Evolutionary conservation across 179 eudicot genomes (phyloP), one percentile per base, ranked within the genome.

Genomic region (Pouteria campechiana): DNA sequence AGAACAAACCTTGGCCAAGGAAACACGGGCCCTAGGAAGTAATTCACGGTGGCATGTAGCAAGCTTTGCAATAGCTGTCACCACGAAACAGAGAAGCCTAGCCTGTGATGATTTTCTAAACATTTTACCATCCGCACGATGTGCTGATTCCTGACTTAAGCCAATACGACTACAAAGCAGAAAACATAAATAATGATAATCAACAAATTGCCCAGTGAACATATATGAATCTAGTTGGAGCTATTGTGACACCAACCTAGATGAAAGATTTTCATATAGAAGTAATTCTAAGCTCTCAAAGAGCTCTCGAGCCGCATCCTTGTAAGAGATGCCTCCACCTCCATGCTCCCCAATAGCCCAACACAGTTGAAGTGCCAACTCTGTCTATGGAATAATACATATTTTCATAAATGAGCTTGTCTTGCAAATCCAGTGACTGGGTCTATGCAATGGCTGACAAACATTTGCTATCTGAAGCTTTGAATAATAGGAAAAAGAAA

Each of bases 271-370:
- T 69, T 92, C 99, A 46, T 92, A 92, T 28, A 92, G 55, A 45
- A 92, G 83, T 42, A 92, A 58, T 67, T 92, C 99, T 66, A 90
- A 48, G 65, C 98, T 86, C 75, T 90, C 98, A 58, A 86, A 90
- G 35, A 86, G 92, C 71, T 90, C 95, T 47, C 95, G 87, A 56
- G 94, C 98, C 21, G 87, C 98, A 64, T 90, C 90, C 54, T 79
- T 90, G 64, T 73, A 84, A 64, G 87, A 67, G 52, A 54, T 83
- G 40, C 94, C 96, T 27, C 99, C 99, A 11, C 96, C 99, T 68
- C 99, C 99, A 64, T 92, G 73, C 67, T 92, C 99, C 56, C 99
- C 99, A 48, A 92, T 83, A 22, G 96, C 99, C 99, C 99, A 92
- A 44, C 94, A 82, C 33, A 92, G 74, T 61, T 83, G 94, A 46